phyloP scores from a whole-genome alignment of 495 filamentous ascomycete genomes.

The Aspergillus leporis region DNA sequence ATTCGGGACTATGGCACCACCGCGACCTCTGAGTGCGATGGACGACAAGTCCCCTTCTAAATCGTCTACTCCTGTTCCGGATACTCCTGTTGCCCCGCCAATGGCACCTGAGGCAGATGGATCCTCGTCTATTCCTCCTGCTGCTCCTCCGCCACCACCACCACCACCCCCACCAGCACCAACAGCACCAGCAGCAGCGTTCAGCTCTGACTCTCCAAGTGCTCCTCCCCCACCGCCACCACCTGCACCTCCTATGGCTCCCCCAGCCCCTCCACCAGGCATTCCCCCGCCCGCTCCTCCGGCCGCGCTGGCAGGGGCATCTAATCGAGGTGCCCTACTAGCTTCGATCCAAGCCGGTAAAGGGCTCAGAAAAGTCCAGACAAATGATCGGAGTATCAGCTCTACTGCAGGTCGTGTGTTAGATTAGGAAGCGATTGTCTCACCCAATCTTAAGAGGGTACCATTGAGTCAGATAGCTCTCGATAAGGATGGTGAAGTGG shows the following conservation, averaged over 20 bases:
- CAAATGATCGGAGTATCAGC: slow-evolving; percentile 77
- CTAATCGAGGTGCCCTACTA: slow-evolving; percentile 62
- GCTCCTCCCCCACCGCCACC: slow-evolving; percentile 45
- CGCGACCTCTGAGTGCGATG: slow-evolving; percentile 80
- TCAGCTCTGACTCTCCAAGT: slow-evolving; percentile 33
- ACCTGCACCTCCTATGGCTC: slow-evolving; percentile 34
- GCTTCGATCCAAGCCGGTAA: slow-evolving; percentile 79
- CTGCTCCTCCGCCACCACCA: slow-evolving; percentile 29
- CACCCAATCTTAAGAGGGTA: background rate
- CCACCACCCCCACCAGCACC: slow-evolving; percentile 37
- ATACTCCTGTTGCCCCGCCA: slow-evolving; percentile 31
- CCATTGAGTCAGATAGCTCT: background rate
- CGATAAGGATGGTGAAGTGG: background rate
- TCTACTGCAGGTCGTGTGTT: slow-evolving; percentile 72
- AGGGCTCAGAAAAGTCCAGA: slow-evolving; percentile 76
- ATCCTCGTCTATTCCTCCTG: slow-evolving; percentile 20
- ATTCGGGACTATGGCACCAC: slow-evolving; percentile 96
- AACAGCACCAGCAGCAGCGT: slow-evolving; percentile 31
- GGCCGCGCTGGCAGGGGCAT: slow-evolving; percentile 40
- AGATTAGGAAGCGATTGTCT: slow-evolving; percentile 9
- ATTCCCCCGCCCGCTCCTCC: slow-evolving; percentile 57
- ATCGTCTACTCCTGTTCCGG: slow-evolving; percentile 41
- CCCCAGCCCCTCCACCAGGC: slow-evolving; percentile 35
- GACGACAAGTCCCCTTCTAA: slow-evolving; percentile 61
- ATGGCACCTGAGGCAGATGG: slow-evolving; percentile 13